These are phyloP conservation scores for Brassica cretica DNA, from an alignment of 345 rosid species.

Conservation along the genomic window DNA sequence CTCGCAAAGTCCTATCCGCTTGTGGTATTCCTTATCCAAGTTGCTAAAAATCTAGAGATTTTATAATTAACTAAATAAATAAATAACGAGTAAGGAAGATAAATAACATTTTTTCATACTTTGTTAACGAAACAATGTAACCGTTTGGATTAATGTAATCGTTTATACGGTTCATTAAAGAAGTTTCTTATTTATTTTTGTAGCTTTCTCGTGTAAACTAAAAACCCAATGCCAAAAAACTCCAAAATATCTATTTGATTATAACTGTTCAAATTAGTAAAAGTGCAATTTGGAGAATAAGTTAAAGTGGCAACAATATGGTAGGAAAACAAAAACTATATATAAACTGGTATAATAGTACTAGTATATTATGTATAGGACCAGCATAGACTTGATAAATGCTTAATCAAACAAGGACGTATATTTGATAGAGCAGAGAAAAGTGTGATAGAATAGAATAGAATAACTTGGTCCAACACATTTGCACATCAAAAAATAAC, in stretches of 20 bases:
- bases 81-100: constrained; percentile 10
- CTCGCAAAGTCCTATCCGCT: constrained; percentile 38
- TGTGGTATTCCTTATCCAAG: constrained; percentile 58
- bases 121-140: constrained; percentile 6
- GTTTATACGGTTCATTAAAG: constrained; percentile 20
- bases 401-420: too few species aligned
- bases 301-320: too few species aligned
- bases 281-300: too few species aligned
- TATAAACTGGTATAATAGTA: too few species aligned
- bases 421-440: too few species aligned
- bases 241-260: neutral
- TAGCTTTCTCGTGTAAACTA: neutral
- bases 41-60: constrained; percentile 42
- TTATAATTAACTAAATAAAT: neutral
- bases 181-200: neutral
- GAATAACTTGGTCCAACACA: too few species aligned
- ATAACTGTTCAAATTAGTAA: too few species aligned
- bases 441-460: too few species aligned
- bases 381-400: too few species aligned
- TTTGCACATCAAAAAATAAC: too few species aligned
- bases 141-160: constrained; percentile 19
- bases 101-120: constrained; percentile 9
- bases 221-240: neutral
- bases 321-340: too few species aligned
- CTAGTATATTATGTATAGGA: too few species aligned